Base-by-base conservation (phyloP, 768 basidiomycete genomes). In the Rickenella mellea region DNA sequence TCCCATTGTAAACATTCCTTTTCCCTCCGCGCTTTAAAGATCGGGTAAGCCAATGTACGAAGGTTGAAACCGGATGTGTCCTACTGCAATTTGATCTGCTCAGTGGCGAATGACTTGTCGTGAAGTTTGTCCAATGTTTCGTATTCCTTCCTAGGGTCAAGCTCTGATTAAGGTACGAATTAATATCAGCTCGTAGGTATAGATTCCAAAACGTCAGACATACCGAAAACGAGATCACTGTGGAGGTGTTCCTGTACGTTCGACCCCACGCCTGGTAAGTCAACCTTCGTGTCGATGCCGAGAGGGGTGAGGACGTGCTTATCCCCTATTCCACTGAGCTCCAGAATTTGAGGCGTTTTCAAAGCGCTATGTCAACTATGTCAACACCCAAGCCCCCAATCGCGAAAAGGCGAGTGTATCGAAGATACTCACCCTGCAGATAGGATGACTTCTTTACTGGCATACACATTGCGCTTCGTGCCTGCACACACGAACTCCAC, bases 181-280 rank as follows among this genome's bases (percentile, higher is more conserved):
- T 21, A 21, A 27, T 14, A 17, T 14, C 29, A 30, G 29, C 15
- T 12, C 1, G 22, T 19, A 3, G 11, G 14, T 1, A 45, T 10
- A n/a, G 26, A 27, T n/a, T 5, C 8, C 8, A 42, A 14, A 22
- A 6, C 17, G 28, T 4, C 25, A 30, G 6, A 39, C 54, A 5
- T 30, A 64, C 64, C 60, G 17, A 41, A 63, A 24, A 47, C 49
- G 21, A 58, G 28, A 2, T 48, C 50, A 6, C 43, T 26, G n/a
- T 50, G 54, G 39, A 54, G 42, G 44, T 78, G 74, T 43, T 76
- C 74, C 47, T 75, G 73, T n/a, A 73, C 56, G 48, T 85, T 74
- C 53, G 82, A 79, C 9, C 87, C 86, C 0, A 92, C 86, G 14
- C 80, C 80, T 1, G 83, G 82, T 11, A 88, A 70, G 41, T 84